Evolutionary conservation across 192 early-diverging fungal species (phyloP).

Genomic region (Entomortierella beljakovae): DNA sequence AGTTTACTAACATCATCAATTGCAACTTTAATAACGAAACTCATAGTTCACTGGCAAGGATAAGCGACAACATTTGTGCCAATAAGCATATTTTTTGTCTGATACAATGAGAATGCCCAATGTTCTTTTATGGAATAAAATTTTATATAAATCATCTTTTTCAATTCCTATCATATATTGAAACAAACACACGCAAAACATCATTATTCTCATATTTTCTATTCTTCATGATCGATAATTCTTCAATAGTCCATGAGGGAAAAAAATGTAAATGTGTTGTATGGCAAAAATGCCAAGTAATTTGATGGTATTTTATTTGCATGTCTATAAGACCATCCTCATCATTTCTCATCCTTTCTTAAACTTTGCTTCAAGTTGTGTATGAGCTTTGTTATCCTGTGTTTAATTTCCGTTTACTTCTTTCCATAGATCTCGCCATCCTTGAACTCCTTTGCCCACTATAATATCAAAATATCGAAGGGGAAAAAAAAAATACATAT

Average conservation of each 20-base stretch:
- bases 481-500: not conserved
- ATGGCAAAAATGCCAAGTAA: no score
- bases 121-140: no score
- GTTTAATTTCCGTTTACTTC: constrained; percentile 38
- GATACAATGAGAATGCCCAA: not conserved
- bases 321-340: not conserved
- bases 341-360: no score
- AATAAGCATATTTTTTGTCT: not conserved
- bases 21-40: not conserved
- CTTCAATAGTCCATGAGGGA: no score
- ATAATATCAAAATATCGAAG: not conserved
- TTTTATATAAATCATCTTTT: no score
- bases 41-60: constrained; percentile 15
- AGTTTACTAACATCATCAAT: not conserved
- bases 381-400: constrained; percentile 2
- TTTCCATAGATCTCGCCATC: constrained; percentile 55
- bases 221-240: no score
- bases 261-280: no score
- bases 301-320: not conserved
- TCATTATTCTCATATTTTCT: no score
- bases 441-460: constrained; percentile 55
- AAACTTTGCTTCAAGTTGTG: not conserved
- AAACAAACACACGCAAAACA: no score
- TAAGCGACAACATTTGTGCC: not conserved
- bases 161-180: no score